Percentiles rank a stretch among this genome's conserved stretches.
phyloP scores from a whole-genome alignment of 2,329 filamentous ascomycete species.

The Thielaviopsis punctulata region DNA sequence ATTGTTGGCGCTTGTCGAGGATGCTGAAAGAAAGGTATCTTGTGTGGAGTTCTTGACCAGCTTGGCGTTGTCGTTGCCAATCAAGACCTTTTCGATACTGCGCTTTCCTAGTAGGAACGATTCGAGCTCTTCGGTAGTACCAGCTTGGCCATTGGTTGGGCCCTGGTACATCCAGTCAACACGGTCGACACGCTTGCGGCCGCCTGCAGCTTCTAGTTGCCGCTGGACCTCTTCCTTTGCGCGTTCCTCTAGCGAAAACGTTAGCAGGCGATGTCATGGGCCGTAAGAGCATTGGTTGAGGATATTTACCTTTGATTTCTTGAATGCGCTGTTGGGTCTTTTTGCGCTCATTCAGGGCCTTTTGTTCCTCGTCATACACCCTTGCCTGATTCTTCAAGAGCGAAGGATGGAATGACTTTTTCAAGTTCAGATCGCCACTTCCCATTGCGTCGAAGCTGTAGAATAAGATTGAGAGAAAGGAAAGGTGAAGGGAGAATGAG shows the following conservation, averaged over 20 bases:
- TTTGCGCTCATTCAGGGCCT: constrained; percentile 87
- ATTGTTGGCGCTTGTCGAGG: constrained; percentile 51
- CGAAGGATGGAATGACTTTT: constrained; percentile 87
- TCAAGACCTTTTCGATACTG: constrained; percentile 65
- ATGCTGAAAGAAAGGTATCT: constrained; percentile 31
- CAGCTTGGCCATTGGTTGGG: constrained; percentile 58
- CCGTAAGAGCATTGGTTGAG: too few species aligned
- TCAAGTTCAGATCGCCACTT: constrained; percentile 85
- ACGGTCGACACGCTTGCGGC: constrained; percentile 59
- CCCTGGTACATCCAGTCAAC: constrained; percentile 99
- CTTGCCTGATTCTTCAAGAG: constrained; percentile 78
- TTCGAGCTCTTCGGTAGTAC: constrained; percentile 76
- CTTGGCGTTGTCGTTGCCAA: constrained; percentile 65
- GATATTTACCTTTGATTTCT: constrained; percentile 59
- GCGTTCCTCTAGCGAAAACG: constrained; percentile 49
- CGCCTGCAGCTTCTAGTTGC: constrained; percentile 76
- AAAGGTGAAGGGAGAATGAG: too few species aligned
- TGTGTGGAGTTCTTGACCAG: constrained; percentile 56
- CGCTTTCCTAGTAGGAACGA: constrained; percentile 85
- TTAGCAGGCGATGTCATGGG: too few species aligned
- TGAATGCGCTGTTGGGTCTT: constrained; percentile 80
- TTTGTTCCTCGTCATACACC: constrained; percentile 84
- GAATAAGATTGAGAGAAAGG: too few species aligned
- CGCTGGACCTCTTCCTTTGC: constrained; percentile 81
- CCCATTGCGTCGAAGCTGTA: constrained; percentile 62